Conservation (phyloP, 148 eudicot species). For the Persicaria tinctoria region DNA sequence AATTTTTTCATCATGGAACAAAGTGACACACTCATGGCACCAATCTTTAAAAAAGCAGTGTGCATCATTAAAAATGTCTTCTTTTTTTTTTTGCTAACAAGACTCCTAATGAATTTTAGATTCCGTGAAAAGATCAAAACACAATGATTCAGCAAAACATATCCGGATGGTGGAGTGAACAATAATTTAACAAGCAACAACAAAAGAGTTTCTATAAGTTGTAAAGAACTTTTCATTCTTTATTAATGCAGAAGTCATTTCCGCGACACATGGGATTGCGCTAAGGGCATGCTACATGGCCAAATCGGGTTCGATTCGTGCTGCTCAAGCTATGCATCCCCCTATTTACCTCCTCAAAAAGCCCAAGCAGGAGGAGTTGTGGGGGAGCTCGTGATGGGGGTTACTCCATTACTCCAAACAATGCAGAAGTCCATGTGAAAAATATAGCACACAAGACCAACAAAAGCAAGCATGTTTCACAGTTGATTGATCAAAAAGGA, state of each 20-base stretch:
- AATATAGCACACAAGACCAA: background rate
- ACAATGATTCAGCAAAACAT: background rate
- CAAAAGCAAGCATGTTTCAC: background rate
- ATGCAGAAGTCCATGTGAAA: background rate
- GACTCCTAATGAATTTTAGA: background rate
- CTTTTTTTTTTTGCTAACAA: background rate
- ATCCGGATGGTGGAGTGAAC: background rate
- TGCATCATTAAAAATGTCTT: background rate
- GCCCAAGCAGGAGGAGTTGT: no score
- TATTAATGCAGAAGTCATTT: background rate
- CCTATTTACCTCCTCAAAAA: no score
- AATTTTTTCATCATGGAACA: no score
- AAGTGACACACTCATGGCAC: no score
- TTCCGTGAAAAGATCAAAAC: background rate
- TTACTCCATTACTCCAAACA: no score
- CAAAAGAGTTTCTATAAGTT: background rate
- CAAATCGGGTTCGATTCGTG: no score
- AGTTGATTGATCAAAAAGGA: background rate
- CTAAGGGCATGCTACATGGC: no score
- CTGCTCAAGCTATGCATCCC: no score
- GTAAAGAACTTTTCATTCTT: background rate
- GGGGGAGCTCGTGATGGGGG: no score
- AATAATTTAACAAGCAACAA: background rate
- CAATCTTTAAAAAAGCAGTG: no score
- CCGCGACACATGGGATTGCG: no score